Base-by-base conservation (phyloP, 2,329 filamentous ascomycete genomes). In the Albophoma yamanashiensis region DNA sequence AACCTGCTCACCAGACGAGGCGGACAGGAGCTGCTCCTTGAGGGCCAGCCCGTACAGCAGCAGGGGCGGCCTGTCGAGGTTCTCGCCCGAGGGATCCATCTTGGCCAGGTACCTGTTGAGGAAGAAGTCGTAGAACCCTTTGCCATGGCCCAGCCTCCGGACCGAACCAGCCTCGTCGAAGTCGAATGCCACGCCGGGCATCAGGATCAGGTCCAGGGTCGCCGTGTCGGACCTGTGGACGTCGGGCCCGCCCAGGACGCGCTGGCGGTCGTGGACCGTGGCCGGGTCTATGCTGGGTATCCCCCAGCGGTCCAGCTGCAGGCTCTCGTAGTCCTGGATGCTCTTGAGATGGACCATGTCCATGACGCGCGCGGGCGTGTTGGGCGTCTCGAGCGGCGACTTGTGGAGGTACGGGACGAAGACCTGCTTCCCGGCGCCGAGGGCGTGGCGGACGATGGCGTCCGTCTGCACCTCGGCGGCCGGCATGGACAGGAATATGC, bases 61-160 rank as follows among this genome's bases (percentile, higher is more conserved):
- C 69, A 83, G 72, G 68, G 58, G 47, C 22, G 76, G 71, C 59
- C 70, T 69, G 58, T 71, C 67, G 39, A 70, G 65, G 50, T 68
- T 68, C 43, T 69, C 70, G 50, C 71, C 69, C 59, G 71, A 69
- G 56, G 73, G 64, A 55, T 70, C 71, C 36, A 68, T 62, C 73
- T 73, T 81, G 72, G 81, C 70, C 58, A 76, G 72, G 68, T 92
- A 96, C 66, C 88, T 85, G 68, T 88, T 84, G 70, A 99, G 76
- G 74, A 96, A 99, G 73, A 87, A 89, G 77, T 99, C 94, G 79
- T 99, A 99, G 76, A 96, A 99, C 39, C 94, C 94, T 74, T 91
- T 96, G 60, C 94, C 94, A 74, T 99, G 94, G 47, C 94, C 94
- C 25, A 97, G 81, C 67, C 94, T 83, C 65, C 88, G 84, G 62